Conservation (phyloP, 1,284 basidiomycete genomes). For the Sanghuangporus baumii region DNA sequence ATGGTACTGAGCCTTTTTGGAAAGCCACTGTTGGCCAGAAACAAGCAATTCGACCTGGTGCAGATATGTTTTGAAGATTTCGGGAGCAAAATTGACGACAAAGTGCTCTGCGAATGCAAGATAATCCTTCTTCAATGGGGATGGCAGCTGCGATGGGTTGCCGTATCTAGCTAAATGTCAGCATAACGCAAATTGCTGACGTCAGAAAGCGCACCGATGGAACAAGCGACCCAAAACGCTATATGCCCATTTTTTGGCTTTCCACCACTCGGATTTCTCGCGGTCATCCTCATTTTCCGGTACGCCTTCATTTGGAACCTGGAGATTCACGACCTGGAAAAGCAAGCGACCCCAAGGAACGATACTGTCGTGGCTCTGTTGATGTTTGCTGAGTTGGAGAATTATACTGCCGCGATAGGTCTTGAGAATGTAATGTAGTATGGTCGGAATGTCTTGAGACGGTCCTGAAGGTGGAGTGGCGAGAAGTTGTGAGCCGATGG, state of each 20-base stretch:
- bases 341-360: constrained; percentile 84
- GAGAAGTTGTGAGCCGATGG: constrained; percentile 61
- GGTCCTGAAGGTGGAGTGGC: constrained; percentile 49
- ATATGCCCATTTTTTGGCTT: constrained; percentile 87
- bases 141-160: constrained; percentile 79
- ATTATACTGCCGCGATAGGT: constrained; percentile 77
- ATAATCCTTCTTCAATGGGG: constrained; percentile 64
- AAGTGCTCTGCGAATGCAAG: constrained; percentile 72
- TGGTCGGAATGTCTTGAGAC: constrained; percentile 64
- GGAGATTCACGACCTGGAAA: constrained; percentile 68
- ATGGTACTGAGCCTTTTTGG: constrained; percentile 75
- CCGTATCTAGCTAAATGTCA: constrained; percentile 51
- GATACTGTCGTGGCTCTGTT: constrained; percentile 67
- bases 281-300: constrained; percentile 69
- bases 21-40: constrained; percentile 68
- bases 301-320: constrained; percentile 57
- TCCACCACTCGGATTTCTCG: constrained; percentile 81
- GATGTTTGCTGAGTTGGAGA: constrained; percentile 63
- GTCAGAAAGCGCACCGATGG: constrained; percentile 44
- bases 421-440: constrained; percentile 79
- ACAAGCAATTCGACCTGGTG: constrained; percentile 71
- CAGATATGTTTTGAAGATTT: constrained; percentile 77
- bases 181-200: constrained; percentile 7
- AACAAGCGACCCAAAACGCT: constrained; percentile 68
- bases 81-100: constrained; percentile 71